A percentile compares a stretch with the other conserved stretches of the same genome.
These are phyloP conservation scores for Extremus antarcticus DNA, from an alignment of 495 filamentous ascomycete species.

Conservation along the genomic window DNA sequence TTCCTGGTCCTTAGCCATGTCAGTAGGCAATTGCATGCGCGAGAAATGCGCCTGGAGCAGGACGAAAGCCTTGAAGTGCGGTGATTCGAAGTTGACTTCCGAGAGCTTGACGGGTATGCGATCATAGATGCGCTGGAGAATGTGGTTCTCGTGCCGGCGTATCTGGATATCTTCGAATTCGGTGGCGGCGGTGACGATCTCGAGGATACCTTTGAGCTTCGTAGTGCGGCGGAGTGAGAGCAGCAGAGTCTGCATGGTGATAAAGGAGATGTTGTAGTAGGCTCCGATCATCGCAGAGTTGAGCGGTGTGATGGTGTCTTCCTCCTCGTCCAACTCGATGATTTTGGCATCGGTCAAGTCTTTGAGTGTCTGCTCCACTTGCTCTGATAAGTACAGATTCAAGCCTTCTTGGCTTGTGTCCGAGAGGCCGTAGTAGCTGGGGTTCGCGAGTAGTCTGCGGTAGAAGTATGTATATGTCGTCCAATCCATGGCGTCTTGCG, in stretches of 20 bases:
- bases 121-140: constrained; percentile 88
- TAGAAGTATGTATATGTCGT: constrained; percentile 98
- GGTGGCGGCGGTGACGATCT: constrained; percentile 93
- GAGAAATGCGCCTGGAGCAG: constrained; percentile 96
- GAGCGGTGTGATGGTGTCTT: constrained; percentile 77
- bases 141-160: constrained; percentile 78
- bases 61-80: constrained; percentile 96
- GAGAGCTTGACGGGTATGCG: constrained; percentile 91
- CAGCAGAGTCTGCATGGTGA: constrained; percentile 99
- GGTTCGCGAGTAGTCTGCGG: constrained; percentile 89
- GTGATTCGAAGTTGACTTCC: constrained; percentile 76
- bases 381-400: constrained; percentile 86
- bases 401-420: constrained; percentile 88
- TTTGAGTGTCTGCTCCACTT: constrained; percentile 86
- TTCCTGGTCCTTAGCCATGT: constrained; percentile 96
- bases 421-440: constrained; percentile 86
- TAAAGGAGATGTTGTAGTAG: constrained; percentile 98
- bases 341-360: constrained; percentile 91
- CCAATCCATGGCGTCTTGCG: constrained; percentile 97
- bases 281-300: constrained; percentile 97
- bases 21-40: constrained; percentile 86
- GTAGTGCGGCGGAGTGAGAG: constrained; percentile 80
- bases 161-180: constrained; percentile 96
- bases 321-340: constrained; percentile 92
- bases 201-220: constrained; percentile 89